Percentiles rank a stretch among this genome's conserved stretches.
Evolutionary conservation across 331 rosid species (phyloP).

Genomic region (Saraca asoca): DNA sequence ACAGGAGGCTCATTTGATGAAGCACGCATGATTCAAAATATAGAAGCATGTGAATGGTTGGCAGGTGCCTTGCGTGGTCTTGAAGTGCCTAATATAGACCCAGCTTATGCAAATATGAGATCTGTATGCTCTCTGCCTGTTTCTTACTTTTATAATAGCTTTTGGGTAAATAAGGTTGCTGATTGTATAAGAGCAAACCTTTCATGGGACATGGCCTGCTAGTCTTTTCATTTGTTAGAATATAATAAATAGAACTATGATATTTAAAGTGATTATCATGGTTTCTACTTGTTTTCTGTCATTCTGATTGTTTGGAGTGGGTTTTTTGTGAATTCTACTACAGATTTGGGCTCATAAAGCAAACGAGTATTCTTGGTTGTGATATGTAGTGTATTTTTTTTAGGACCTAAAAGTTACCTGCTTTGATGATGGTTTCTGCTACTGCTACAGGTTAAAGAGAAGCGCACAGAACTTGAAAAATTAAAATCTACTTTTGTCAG

Average conservation of each 20-base stretch:
- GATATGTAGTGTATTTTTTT: background rate
- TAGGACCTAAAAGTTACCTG: conserved; percentile 7
- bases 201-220: conserved; percentile 4
- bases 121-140: conserved; percentile 64
- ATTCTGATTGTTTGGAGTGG: conserved; percentile 14
- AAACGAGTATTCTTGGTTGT: background rate
- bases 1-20: conserved; percentile 87
- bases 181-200: conserved; percentile 9
- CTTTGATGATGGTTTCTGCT: conserved; percentile 31
- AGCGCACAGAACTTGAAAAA: conserved; percentile 81
- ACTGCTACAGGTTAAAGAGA: conserved; percentile 82
- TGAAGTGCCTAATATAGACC: conserved; percentile 66
- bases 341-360: conserved; percentile 21
- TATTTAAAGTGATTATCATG: background rate
- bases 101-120: conserved; percentile 73
- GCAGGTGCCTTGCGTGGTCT: conserved; percentile 71
- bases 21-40: conserved; percentile 65
- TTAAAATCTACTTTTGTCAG: conserved; percentile 77
- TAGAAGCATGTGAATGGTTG: conserved; percentile 95
- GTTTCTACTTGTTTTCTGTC: conserved; percentile 6
- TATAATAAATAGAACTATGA: background rate
- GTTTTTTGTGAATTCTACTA: conserved; percentile 10
- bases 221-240: conserved; percentile 24
- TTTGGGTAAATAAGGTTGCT: background rate
- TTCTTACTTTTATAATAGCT: conserved; percentile 28